These are phyloP conservation scores for Fraxinus platypoda DNA, from an alignment of 305 asterid species.

Conservation along the genomic window DNA sequence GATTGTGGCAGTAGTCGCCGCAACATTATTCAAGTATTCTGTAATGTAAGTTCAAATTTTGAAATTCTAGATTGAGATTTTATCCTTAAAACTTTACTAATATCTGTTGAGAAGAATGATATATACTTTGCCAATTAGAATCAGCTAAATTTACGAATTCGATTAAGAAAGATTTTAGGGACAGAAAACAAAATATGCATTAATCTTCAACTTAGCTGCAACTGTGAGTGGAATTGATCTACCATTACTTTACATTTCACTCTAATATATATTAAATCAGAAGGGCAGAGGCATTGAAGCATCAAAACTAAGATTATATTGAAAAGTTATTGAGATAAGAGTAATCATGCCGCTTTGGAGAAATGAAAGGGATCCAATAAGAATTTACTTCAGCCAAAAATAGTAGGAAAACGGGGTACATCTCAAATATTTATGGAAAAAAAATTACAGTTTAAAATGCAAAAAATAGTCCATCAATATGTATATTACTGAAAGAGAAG, in stretches of 20 bases:
- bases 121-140: background rate
- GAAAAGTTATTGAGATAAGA: too few relatives aligned
- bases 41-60: conserved; percentile 16
- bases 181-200: background rate
- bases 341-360: too few relatives aligned
- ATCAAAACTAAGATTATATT: too few relatives aligned
- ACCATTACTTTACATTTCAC: background rate
- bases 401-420: background rate
- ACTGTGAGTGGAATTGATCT: too few relatives aligned
- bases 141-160: background rate
- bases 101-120: background rate
- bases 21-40: conserved; percentile 66
- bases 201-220: too few relatives aligned
- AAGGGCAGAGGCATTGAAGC: background rate
- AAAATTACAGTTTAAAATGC: background rate
- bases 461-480: background rate
- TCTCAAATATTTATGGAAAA: background rate
- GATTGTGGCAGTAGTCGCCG: conserved; percentile 55
- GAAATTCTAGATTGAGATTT: background rate
- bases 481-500: background rate
- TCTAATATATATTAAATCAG: background rate
- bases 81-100: background rate
- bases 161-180: background rate
- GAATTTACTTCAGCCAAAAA: too few relatives aligned
- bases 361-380: too few relatives aligned